Evolutionary conservation across 2,329 filamentous ascomycete genomes (phyloP), one percentile per base, ranked within the genome.

Genomic region (Trichophaea hybrida): DNA sequence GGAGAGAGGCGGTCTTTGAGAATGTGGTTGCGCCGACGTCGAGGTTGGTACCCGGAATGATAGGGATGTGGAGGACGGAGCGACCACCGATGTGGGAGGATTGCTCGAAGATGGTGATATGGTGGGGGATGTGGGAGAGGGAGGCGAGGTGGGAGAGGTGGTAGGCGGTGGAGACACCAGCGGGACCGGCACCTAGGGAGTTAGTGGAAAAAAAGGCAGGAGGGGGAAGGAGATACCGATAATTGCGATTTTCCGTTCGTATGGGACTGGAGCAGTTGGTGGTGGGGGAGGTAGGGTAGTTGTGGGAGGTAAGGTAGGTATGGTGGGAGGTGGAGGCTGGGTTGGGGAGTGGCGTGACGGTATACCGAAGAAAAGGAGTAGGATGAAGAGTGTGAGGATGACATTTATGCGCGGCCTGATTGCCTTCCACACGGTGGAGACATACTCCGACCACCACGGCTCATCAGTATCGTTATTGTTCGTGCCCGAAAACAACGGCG

Each of bases 21-120:
- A 97, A 97, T 67, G 97, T 94, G 63, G 85, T 90, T 8, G 86
- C 91, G 12, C 93, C 91, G 0, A 96, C 76, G 71, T 97, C 91
- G 40, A 94, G 79, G 1, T 85, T 84, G 40, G 82, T 75, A 0
- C 74, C 64, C 1, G 82, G 75, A 67, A 90, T 77, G 64, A 55
- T 33, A 5, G 88, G 76, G 17, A 95, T 84, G 0, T 89, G 96
- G 0, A 88, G 95, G 37, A 89, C 86, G 5, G 86, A 85, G 31
- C 93, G 86, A 7, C 93, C 93, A 38, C 93, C 93, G 50, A 97
- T 77, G 66, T 82, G 86, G 35, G 75, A 72, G n/a, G 81, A 82
- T 67, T 84, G 85, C 70, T 98, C 93, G 71, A 90, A 96, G 33
- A 98, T 76, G 15, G 88, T 94, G 68, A 97, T 84, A 65, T 94